Evolutionary conservation across 768 basidiomycete genomes (phyloP).

Genomic region (Tulasnella sp.): DNA sequence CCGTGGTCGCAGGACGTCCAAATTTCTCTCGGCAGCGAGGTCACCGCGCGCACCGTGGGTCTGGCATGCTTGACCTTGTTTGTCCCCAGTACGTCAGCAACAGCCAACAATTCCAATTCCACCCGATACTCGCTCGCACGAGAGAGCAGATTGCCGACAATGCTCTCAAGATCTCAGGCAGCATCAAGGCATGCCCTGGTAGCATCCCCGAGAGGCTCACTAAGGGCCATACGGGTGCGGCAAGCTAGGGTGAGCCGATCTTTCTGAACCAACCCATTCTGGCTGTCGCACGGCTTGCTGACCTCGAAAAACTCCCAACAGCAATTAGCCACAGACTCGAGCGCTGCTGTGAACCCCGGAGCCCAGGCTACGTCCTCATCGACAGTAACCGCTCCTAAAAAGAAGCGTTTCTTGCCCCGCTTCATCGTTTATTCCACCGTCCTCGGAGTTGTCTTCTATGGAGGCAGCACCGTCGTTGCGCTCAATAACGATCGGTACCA

Average conservation of each 20-base stretch:
- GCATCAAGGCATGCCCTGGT: conserved; percentile 47
- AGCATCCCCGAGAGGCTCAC: conserved; percentile 3
- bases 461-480: conserved; percentile 72
- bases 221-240: conserved; percentile 15
- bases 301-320: conserved; percentile 35
- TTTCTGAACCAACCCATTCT: not conserved
- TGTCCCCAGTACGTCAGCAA: conserved; percentile 1
- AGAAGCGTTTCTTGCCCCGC: conserved; percentile 52
- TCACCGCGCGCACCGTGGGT: not conserved
- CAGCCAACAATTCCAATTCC: conserved; percentile 10
- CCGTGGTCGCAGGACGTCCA: not conserved
- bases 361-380: conserved; percentile 34
- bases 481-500: conserved; percentile 76
- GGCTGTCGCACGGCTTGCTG: not conserved
- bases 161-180: conserved; percentile 46
- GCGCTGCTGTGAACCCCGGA: conserved; percentile 36
- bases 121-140: conserved; percentile 6
- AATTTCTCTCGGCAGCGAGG: conserved; percentile 11
- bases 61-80: conserved; percentile 20
- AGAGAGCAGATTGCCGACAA: not conserved
- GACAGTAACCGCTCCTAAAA: conserved; percentile 41
- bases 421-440: conserved; percentile 66
- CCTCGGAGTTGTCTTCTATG: conserved; percentile 72
- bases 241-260: conserved; percentile 17
- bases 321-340: conserved; percentile 59